A percentile compares a stretch with the other conserved stretches of the same genome.
Conservation (phyloP, 2,329 filamentous ascomycete species). For the Sordariomycetes sp. region DNA sequence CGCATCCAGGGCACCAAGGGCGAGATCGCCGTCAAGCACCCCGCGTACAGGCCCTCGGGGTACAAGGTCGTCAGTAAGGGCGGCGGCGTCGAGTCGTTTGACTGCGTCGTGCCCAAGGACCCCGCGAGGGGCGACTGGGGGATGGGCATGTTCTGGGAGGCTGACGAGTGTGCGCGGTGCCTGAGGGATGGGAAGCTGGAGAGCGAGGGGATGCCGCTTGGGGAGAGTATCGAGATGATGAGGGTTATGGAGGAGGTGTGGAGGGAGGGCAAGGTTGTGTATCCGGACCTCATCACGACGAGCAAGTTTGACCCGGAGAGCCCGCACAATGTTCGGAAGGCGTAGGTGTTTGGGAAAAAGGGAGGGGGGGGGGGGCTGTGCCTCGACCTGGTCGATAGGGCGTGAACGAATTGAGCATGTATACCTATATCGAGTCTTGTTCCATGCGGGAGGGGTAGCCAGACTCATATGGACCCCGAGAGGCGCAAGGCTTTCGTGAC, state of each 20-base stretch:
- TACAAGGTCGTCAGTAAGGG: constrained; percentile 49
- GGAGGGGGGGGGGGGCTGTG: background rate
- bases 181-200: constrained; percentile 66
- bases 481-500: no score
- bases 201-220: constrained; percentile 55
- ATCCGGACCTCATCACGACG: constrained; percentile 42
- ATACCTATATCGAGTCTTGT: background rate
- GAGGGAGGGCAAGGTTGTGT: constrained; percentile 36
- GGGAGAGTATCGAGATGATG: constrained; percentile 79
- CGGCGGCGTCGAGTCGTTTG: constrained; percentile 33
- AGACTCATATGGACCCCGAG: background rate
- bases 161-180: constrained; percentile 64
- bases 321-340: constrained; percentile 40
- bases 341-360: no score
- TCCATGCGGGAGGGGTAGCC: background rate
- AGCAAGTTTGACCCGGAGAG: constrained; percentile 46
- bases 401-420: background rate
- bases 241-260: constrained; percentile 48
- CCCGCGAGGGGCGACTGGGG: constrained; percentile 36
- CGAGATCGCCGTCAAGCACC: constrained; percentile 68
- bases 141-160: constrained; percentile 83
- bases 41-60: constrained; percentile 54
- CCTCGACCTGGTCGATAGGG: background rate
- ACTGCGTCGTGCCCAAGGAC: constrained; percentile 40
- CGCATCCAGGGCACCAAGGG: constrained; percentile 70